These are phyloP conservation scores for Fusarium globosum DNA, from an alignment of 2,329 filamentous ascomycete species.

Conservation along the genomic window DNA sequence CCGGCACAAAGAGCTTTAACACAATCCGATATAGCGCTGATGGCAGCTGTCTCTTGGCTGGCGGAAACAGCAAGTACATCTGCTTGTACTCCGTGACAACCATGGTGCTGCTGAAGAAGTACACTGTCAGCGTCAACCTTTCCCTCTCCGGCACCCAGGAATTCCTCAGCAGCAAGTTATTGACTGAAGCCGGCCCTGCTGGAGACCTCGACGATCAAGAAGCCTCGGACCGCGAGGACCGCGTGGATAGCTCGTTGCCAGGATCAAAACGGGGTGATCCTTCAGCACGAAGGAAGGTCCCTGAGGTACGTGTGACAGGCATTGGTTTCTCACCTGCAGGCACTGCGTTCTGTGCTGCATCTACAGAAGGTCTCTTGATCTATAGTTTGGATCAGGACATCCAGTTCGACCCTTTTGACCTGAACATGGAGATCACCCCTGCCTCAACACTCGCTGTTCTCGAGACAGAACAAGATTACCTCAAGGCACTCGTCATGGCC, in stretches of 20 bases:
- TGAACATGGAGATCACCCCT: slow-evolving; percentile 93
- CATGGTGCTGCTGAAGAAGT: slow-evolving; percentile 92
- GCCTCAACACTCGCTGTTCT: slow-evolving; percentile 79
- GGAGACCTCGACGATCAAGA: slow-evolving; percentile 90
- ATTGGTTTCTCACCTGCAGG: slow-evolving; percentile 91
- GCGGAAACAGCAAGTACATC: slow-evolving; percentile 98
- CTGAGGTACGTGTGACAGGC: slow-evolving; percentile 85
- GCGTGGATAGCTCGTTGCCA: slow-evolving; percentile 81
- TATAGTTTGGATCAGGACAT: slow-evolving; percentile 89
- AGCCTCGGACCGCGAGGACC: slow-evolving; percentile 87
- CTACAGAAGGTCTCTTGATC: slow-evolving; percentile 91
- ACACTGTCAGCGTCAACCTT: slow-evolving; percentile 94
- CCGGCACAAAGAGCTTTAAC: slow-evolving; percentile 90
- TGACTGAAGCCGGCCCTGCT: slow-evolving; percentile 89
- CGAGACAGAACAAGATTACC: slow-evolving; percentile 77
- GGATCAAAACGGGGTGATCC: slow-evolving; percentile 89
- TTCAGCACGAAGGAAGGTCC: slow-evolving; percentile 77
- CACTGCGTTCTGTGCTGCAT: slow-evolving; percentile 91
- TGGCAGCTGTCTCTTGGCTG: slow-evolving; percentile 88
- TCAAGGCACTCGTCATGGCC: slow-evolving; percentile 95
- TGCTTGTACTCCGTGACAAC: slow-evolving; percentile 96
- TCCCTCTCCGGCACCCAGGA: slow-evolving; percentile 96
- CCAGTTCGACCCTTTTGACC: slow-evolving; percentile 94
- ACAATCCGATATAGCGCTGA: slow-evolving; percentile 92
- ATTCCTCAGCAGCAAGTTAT: slow-evolving; percentile 89